These are phyloP conservation scores for Rhodosorus marinus DNA, from an alignment of 23 red algal species.

Conservation along the genomic window DNA sequence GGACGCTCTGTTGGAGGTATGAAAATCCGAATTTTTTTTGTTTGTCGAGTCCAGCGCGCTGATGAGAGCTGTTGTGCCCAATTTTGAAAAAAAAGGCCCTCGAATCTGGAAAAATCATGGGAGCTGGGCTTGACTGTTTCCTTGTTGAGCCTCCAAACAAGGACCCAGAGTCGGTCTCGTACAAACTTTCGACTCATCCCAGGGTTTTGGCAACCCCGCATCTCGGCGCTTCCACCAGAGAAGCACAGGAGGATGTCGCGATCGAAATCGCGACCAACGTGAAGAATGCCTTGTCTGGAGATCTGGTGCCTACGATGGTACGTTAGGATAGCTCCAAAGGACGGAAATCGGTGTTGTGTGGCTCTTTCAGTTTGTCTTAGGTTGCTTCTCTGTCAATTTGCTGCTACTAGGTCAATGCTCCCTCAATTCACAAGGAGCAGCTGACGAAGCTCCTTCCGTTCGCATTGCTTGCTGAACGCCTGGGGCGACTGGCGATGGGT, in stretches of 20 bases:
- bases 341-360: too few relatives aligned
- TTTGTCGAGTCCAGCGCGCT: too few relatives aligned
- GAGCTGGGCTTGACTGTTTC: constrained; percentile 84
- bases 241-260: constrained; percentile 88
- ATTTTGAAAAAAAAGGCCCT: too few relatives aligned
- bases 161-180: constrained; percentile 58
- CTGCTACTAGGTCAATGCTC: too few relatives aligned
- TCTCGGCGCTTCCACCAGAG: constrained; percentile 78
- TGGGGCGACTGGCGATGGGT: constrained; percentile 53
- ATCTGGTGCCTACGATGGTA: constrained; percentile 80
- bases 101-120: constrained; percentile 54
- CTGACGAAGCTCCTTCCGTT: constrained; percentile 49
- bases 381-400: too few relatives aligned
- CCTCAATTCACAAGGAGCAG: constrained; percentile 50
- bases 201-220: constrained; percentile 90
- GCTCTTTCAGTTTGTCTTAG: too few relatives aligned
- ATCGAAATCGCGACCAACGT: constrained; percentile 84
- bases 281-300: constrained; percentile 43
- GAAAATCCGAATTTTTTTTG: too few relatives aligned
- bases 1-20: constrained; percentile 66
- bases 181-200: constrained; percentile 51
- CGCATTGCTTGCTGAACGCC: constrained; percentile 46
- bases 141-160: constrained; percentile 69
- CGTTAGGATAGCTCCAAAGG: too few relatives aligned
- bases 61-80: too few relatives aligned